Evolutionary conservation across 129 eudicot genomes (phyloP).

Genomic region (Arctium lappa): DNA sequence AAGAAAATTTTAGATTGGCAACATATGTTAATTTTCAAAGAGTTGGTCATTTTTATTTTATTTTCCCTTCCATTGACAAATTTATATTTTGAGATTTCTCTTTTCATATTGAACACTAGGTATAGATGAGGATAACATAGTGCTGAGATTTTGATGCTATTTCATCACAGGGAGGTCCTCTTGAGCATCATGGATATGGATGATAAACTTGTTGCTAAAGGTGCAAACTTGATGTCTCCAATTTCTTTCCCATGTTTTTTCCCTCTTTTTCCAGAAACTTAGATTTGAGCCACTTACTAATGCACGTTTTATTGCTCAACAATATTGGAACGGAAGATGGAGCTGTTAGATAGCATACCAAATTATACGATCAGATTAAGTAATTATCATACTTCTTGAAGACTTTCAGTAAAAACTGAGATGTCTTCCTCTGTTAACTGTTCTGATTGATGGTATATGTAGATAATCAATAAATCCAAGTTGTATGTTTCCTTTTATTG

Average conservation of each 20-base stretch:
- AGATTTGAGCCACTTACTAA: background rate
- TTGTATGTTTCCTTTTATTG: background rate
- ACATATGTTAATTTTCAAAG: background rate
- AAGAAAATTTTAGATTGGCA: background rate
- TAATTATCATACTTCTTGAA: background rate
- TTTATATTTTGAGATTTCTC: background rate
- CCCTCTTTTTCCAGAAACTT: background rate
- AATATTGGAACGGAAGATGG: background rate
- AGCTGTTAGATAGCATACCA: slow-evolving; percentile 7
- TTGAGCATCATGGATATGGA: slow-evolving; percentile 45
- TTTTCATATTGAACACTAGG: slow-evolving; percentile 1
- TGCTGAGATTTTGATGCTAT: slow-evolving; percentile 24
- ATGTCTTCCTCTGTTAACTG: slow-evolving; percentile 1
- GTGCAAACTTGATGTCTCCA: slow-evolving; percentile 19
- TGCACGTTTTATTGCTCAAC: background rate
- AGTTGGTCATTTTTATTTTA: background rate
- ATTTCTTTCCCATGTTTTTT: slow-evolving; percentile 8
- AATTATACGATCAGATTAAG: slow-evolving; percentile 1
- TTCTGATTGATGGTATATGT: background rate
- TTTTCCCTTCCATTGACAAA: background rate
- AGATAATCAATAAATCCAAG: background rate
- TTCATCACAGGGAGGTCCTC: slow-evolving; percentile 33
- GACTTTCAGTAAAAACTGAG: background rate
- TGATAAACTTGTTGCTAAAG: slow-evolving; percentile 38
- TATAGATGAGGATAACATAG: background rate